Evolutionary conservation across 2,329 filamentous ascomycete species (phyloP), one percentile per base, ranked within the genome.

Genomic region (Helminthosporium solani): DNA sequence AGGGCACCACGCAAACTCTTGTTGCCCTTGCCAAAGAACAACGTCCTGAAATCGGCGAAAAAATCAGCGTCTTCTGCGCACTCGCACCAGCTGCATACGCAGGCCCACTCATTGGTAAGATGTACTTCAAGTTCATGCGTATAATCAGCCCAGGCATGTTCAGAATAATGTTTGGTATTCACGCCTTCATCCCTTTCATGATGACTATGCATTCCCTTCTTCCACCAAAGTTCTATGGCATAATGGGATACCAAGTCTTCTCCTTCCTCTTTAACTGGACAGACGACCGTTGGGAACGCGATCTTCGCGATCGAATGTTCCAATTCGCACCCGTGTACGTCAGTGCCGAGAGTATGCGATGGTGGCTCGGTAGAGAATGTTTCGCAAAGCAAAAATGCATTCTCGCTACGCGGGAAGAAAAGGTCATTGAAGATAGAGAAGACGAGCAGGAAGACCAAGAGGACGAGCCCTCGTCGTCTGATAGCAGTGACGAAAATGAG

Each of bases 181-280:
- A 96, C 64, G 84, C 88, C 0, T 96, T 96, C 67, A 95, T 97
- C 36, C 91, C 91, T 0, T 77, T 94, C 54, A 96, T 96, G 91
- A 89, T 95, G 85, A 78, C 78, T 5, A 89, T 92, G 78, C 90
- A 94, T 60, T 68, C 70, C 0, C 53, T 84, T 3, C 67, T 96
- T 2, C 82, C 85, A 0, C 76, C 85, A 0, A 73, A 70, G 0
- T 56, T 94, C 6, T 96, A 95, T 61, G 90, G 89, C 6, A 83
- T 81, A 61, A 78, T 96, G 58, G 91, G 90, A 2, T 97, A 96
- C 70, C 83, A 84, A 38, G 88, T 96, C 3, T 96, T 96, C 60
- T 86, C 85, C 0, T 95, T 91, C 62, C 75, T 97, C 1, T 96
- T 97, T 68, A 80, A 86, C 63, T 97, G 92, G 91, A 84, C 82